Base-by-base conservation (phyloP, 345 rosid species). In the Pelargonium nanum region DNA sequence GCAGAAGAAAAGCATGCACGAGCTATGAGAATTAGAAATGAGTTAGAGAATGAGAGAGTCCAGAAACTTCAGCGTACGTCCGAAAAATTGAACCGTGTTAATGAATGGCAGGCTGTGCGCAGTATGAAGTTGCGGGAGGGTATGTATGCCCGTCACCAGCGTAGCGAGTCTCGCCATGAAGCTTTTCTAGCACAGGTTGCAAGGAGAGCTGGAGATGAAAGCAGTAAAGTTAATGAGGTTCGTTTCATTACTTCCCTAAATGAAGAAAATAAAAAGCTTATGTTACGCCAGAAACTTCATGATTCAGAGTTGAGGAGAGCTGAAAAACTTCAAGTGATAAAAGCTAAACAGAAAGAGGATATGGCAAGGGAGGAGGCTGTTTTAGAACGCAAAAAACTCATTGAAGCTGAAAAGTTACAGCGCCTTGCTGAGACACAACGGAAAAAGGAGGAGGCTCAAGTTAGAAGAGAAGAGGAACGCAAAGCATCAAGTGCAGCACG, bases 131-230 rank as follows among this genome's bases (percentile, higher is more conserved):
- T 86, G 72, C 75, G 84, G 24, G 93, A 86, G 74, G 93, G 82
- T 55, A 83, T 86, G 89, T 65, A 76, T 80, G 88, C 89, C 56
- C 89, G 93, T 40, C 93, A 80, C 52, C 89, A 83, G 68, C 85
- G 85, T 21, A 67, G 85, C 77, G 93, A 81, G 74, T 79, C 83
- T 62, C 78, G 93, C 5, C 93, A 86, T 78, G 89, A 86, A 77
- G 93, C 93, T 73, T 81, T 65, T 80, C 71, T 86, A 56, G 93
- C 93, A 22, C 82, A 83, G 70, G 93, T 86, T 66, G 89, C 67
- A 61, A 78, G 85, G 78, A 83, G 93, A 76, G 93, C 93, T 73
- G 93, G 93, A 51, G 89, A 86, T 62, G 93, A 86, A 75, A 86
- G 89, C 74, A 86, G 89, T 64, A 86, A 86, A 73, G 93, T 86